Evolutionary conservation across 176 grass and related monocot genomes (phyloP).

Genomic region (Pontederia crassipes): DNA sequence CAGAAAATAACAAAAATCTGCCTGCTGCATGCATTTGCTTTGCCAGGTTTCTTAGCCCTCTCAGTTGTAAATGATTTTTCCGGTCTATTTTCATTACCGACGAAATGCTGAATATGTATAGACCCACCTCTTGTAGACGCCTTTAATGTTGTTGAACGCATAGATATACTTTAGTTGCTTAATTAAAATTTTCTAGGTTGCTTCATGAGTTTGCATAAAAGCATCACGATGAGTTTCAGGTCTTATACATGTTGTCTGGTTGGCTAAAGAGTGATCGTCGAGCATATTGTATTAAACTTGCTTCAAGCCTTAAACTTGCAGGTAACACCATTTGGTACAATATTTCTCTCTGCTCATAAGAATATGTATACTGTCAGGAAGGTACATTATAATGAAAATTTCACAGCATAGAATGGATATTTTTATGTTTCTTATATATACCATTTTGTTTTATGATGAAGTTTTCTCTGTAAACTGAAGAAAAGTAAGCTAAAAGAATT

Average conservation of each 20-base stretch:
- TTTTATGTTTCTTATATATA: background rate
- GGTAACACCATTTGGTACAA: conserved; percentile 23
- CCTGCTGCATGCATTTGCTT: conserved; percentile 86
- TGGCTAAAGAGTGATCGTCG: conserved; percentile 58
- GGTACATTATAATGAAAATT: too few species aligned
- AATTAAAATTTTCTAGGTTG: conserved; percentile 31
- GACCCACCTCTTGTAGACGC: conserved; percentile 20
- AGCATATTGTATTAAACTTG: conserved; percentile 80
- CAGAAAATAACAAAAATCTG: conserved; percentile 88
- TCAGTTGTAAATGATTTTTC: conserved; percentile 83
- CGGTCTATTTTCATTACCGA: conserved; percentile 69
- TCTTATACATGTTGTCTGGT: conserved; percentile 78
- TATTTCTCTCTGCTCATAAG: too few species aligned
- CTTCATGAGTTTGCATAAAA: conserved; percentile 68
- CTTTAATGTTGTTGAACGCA: conserved; percentile 1
- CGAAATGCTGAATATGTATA: conserved; percentile 31
- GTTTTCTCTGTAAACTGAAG: too few species aligned
- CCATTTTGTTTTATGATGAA: background rate
- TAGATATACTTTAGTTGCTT: background rate
- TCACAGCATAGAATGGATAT: background rate
- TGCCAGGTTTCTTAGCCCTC: conserved; percentile 63
- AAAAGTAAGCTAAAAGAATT: too few species aligned
- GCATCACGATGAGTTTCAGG: conserved; percentile 46
- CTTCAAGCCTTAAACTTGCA: conserved; percentile 61
- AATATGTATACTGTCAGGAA: too few species aligned